phyloP scores from a whole-genome alignment of 208 protist genomes.

The Leptomonas pyrrhocoris region DNA sequence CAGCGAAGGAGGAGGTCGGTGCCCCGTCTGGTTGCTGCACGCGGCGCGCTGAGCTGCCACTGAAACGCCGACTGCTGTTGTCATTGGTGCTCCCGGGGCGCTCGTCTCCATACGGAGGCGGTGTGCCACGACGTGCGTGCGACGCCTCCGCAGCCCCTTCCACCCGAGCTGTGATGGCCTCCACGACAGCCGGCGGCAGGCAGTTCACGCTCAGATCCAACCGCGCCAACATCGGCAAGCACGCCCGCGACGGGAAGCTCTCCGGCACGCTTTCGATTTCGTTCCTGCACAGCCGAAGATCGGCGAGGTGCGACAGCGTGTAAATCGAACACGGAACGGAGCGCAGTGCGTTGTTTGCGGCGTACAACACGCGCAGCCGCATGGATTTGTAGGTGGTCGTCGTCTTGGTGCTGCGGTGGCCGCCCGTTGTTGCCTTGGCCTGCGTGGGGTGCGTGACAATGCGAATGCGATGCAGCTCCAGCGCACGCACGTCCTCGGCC shows the following conservation, averaged over 20 bases:
- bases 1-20: not conserved
- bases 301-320: slow-evolving; percentile 45
- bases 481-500: slow-evolving; percentile 19
- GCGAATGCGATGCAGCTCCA: slow-evolving; percentile 17
- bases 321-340: slow-evolving; percentile 25
- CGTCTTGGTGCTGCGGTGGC: slow-evolving; percentile 7
- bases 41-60: slow-evolving; percentile 3
- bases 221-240: slow-evolving; percentile 17
- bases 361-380: slow-evolving; percentile 53
- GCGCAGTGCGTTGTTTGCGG: slow-evolving; percentile 47
- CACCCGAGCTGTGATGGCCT: slow-evolving; percentile 12
- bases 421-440: slow-evolving; percentile 2
- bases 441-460: slow-evolving; percentile 25
- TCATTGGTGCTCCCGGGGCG: not conserved
- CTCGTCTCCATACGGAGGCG: not conserved
- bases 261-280: slow-evolving; percentile 26
- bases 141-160: not conserved
- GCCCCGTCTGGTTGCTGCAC: not conserved
- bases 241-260: slow-evolving; percentile 21
- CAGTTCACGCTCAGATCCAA: slow-evolving; percentile 36
- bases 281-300: slow-evolving; percentile 39
- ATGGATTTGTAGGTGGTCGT: slow-evolving; percentile 13
- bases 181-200: slow-evolving; percentile 11
- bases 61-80: not conserved
- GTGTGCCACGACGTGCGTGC: not conserved